Percentiles rank a stretch among this genome's conserved stretches.
phyloP scores from a whole-genome alignment of 306 rosid genomes.

The Inga oerstediana region DNA sequence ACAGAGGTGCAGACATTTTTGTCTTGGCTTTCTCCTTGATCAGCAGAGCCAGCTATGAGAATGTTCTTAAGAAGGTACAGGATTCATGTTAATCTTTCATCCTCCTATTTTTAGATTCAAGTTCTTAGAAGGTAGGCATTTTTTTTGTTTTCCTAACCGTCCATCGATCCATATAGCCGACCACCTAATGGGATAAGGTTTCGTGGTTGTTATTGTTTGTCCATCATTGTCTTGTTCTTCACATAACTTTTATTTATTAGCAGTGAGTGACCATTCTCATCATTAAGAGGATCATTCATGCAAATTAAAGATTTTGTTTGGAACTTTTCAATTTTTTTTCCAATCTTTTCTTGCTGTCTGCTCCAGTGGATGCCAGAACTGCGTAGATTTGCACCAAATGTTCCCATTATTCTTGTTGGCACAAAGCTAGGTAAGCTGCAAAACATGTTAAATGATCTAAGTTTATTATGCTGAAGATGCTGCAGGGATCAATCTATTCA shows the following conservation, averaged over 20 bases:
- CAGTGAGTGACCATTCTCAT: slow-evolving; percentile 1
- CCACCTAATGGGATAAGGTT: too few species aligned
- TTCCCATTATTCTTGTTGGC: slow-evolving; percentile 98
- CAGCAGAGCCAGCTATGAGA: slow-evolving; percentile 93
- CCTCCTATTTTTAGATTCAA: slow-evolving; percentile 33
- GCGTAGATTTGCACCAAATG: slow-evolving; percentile 93
- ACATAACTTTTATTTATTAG: neutral
- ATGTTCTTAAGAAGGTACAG: slow-evolving; percentile 89
- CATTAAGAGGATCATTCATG: slow-evolving; percentile 15
- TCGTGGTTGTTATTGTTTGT: too few species aligned
- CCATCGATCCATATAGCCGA: neutral
- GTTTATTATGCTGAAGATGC: neutral
- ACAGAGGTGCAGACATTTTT: slow-evolving; percentile 94
- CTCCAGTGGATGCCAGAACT: slow-evolving; percentile 98
- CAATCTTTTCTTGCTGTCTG: slow-evolving; percentile 20
- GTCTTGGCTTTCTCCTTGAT: slow-evolving; percentile 89
- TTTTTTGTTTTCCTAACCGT: neutral
- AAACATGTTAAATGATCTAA: neutral
- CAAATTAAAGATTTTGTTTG: slow-evolving; percentile 11
- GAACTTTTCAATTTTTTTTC: neutral
- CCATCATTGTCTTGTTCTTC: neutral
- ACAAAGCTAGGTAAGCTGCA: slow-evolving; percentile 78
- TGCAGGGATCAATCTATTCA: slow-evolving; percentile 26
- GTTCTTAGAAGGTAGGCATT: slow-evolving; percentile 18
- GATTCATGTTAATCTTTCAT: slow-evolving; percentile 11